These are phyloP conservation scores for Mollisiaceae sp. DNA, from an alignment of 2,329 filamentous ascomycete genomes.

Conservation along the genomic window DNA sequence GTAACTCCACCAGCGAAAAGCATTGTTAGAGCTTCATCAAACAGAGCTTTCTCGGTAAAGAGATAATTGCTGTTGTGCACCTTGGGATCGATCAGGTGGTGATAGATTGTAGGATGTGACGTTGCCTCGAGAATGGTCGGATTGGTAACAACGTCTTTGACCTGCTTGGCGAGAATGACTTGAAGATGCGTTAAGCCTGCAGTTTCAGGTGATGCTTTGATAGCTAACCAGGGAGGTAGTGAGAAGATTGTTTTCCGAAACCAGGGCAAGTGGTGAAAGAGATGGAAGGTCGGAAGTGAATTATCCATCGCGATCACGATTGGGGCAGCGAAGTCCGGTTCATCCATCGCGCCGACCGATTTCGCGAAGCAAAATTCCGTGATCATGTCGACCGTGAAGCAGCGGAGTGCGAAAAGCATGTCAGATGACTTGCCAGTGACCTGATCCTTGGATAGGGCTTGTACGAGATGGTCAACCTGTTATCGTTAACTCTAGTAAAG, in stretches of 20 bases:
- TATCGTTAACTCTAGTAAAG: slow-evolving; percentile 10
- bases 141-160: slow-evolving; percentile 27
- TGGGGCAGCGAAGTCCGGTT: slow-evolving; percentile 47
- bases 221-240: slow-evolving; percentile 36
- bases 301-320: slow-evolving; percentile 50
- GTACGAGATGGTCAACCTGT: slow-evolving; percentile 42
- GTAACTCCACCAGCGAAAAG: slow-evolving; percentile 54
- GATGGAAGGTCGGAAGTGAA: slow-evolving; percentile 42
- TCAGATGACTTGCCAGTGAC: slow-evolving; percentile 36
- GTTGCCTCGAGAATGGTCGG: slow-evolving; percentile 36
- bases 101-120: slow-evolving; percentile 45
- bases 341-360: slow-evolving; percentile 46
- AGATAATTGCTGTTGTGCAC: slow-evolving; percentile 37
- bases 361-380: slow-evolving; percentile 49
- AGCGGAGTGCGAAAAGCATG: slow-evolving; percentile 44
- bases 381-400: slow-evolving; percentile 47
- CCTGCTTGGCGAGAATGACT: slow-evolving; percentile 29
- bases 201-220: slow-evolving; percentile 32
- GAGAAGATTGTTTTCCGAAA: slow-evolving; percentile 34
- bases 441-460: slow-evolving; percentile 39
- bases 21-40: slow-evolving; percentile 51
- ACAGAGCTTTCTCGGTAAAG: slow-evolving; percentile 39
- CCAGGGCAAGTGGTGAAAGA: slow-evolving; percentile 47
- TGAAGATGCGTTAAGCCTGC: slow-evolving; percentile 32
- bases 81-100: slow-evolving; percentile 42